phyloP scores from a whole-genome alignment of 129 eudicot species.

The Gnaphalium uliginosum region DNA sequence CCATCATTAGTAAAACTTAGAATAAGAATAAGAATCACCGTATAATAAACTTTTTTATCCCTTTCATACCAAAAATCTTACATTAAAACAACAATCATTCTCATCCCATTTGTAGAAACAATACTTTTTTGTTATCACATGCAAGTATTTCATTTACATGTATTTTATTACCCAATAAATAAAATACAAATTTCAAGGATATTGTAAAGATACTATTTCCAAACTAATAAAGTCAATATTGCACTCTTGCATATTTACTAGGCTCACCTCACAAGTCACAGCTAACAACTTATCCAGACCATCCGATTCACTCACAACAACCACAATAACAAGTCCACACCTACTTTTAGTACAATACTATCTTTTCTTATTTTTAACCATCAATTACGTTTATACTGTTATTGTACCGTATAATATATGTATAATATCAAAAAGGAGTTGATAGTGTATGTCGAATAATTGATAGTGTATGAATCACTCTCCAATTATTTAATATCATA shows the following conservation, averaged over 20 bases:
- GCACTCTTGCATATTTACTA: constrained; percentile 11
- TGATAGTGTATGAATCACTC: no score
- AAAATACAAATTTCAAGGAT: constrained; percentile 7
- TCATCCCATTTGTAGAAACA: not conserved
- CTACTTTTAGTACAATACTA: no score
- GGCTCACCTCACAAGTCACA: constrained; percentile 7
- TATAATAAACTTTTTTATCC: not conserved
- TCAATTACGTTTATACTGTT: no score
- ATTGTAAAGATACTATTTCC: not conserved
- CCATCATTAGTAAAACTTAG: no score
- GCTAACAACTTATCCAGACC: constrained; percentile 21
- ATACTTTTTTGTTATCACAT: not conserved
- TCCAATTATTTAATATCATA: no score
- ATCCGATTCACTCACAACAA: constrained; percentile 26
- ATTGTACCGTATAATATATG: no score
- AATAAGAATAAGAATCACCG: no score
- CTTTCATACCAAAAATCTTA: not conserved
- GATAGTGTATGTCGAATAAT: no score
- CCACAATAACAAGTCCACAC: constrained; percentile 10
- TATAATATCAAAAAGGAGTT: no score
- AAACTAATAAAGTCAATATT: not conserved
- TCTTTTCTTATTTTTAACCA: no score
- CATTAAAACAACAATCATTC: not conserved
- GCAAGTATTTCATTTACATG: not conserved
- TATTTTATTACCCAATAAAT: not conserved